These are phyloP conservation scores for Anisodus tanguticus DNA, from an alignment of 257 asterid genomes.

Conservation along the genomic window DNA sequence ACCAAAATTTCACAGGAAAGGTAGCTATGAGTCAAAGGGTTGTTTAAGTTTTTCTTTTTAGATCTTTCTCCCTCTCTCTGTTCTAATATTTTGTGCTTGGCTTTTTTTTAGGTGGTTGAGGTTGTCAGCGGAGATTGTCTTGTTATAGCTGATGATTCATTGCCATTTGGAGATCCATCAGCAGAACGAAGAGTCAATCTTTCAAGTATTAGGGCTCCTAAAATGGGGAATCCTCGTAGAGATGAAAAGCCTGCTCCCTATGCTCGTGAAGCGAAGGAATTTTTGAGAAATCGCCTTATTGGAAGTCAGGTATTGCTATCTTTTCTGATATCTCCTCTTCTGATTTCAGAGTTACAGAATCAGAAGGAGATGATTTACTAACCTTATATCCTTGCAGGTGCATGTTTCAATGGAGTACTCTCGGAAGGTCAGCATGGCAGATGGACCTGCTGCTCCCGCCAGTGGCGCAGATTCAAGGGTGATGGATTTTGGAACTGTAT, in stretches of 20 bases:
- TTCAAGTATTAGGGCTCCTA: constrained; percentile 94
- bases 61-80: background rate
- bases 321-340: constrained; percentile 10
- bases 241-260: constrained; percentile 93
- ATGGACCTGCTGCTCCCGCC: constrained; percentile 66
- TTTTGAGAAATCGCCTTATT: constrained; percentile 83
- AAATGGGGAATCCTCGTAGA: constrained; percentile 93
- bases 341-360: constrained; percentile 22
- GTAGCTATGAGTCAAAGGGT: constrained; percentile 42
- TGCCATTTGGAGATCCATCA: constrained; percentile 89
- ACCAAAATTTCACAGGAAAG: constrained; percentile 94
- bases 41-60: background rate
- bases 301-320: constrained; percentile 72
- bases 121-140: constrained; percentile 84
- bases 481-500: constrained; percentile 96
- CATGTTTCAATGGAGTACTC: constrained; percentile 96
- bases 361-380: constrained; percentile 28
- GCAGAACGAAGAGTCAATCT: constrained; percentile 96
- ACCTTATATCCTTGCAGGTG: constrained; percentile 57
- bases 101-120: constrained; percentile 74
- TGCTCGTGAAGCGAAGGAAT: constrained; percentile 97
- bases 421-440: constrained; percentile 72
- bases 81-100: background rate
- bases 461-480: constrained; percentile 58
- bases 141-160: constrained; percentile 85